These are phyloP conservation scores for Turritis glabra DNA, from an alignment of 345 rosid genomes.

Conservation along the genomic window DNA sequence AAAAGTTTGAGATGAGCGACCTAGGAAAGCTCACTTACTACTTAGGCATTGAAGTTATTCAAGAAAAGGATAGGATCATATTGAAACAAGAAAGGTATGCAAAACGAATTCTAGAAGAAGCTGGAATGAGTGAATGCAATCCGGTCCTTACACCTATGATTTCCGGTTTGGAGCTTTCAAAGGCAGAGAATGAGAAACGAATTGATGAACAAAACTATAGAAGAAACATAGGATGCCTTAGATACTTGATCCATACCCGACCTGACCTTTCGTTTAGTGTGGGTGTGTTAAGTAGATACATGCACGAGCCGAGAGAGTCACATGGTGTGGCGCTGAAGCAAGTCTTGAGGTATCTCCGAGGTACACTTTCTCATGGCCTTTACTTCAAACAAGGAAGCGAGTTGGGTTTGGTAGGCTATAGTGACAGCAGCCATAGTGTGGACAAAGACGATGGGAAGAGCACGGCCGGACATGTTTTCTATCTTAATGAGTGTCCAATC, in stretches of 20 bases:
- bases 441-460: too few relatives aligned
- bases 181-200: neutral
- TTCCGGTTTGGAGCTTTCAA: too few relatives aligned
- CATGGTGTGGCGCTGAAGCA: neutral
- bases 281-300: neutral
- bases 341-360: neutral
- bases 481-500: too few relatives aligned
- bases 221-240: neutral
- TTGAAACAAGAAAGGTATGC: neutral
- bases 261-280: neutral
- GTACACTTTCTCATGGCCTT: neutral
- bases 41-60: neutral
- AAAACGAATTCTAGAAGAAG: neutral
- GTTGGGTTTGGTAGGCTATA: neutral
- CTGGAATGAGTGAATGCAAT: neutral
- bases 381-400: accelerated
- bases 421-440: too few relatives aligned
- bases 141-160: neutral
- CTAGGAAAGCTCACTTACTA: neutral
- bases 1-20: neutral
- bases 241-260: neutral
- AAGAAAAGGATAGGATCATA: accelerated
- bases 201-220: neutral
- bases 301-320: neutral
- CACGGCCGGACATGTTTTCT: too few relatives aligned